Evolutionary conservation across 208 protist species (phyloP).

Genomic region (Leishmania tarentolae): DNA sequence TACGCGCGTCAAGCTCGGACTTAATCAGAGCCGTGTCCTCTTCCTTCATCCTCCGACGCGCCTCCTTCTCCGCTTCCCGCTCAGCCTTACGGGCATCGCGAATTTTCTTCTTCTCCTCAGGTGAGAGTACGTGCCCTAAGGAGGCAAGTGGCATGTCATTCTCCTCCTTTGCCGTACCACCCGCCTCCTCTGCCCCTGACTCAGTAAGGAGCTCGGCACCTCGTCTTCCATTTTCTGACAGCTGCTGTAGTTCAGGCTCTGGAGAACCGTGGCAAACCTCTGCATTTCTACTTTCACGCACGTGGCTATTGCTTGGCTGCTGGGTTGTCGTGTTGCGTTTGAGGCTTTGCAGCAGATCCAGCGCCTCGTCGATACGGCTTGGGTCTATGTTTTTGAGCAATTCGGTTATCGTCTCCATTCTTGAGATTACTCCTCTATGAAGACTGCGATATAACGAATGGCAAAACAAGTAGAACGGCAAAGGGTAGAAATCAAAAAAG

Average conservation of each 20-base stretch:
- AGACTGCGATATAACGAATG: not conserved
- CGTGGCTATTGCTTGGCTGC: not conserved
- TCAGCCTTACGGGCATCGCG: slow-evolving; percentile 24
- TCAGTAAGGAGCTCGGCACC: not conserved
- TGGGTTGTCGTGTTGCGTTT: slow-evolving; percentile 2
- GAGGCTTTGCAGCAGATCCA: slow-evolving; percentile 35
- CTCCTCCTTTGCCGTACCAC: slow-evolving; percentile 7
- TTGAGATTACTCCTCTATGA: slow-evolving; percentile 8
- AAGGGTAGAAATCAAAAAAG: not conserved
- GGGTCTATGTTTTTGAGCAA: slow-evolving; percentile 35
- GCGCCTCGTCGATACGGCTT: slow-evolving; percentile 32
- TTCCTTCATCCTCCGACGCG: slow-evolving; percentile 23
- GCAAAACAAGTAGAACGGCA: not conserved
- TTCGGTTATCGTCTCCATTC: slow-evolving; percentile 32
- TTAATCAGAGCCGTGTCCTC: slow-evolving; percentile 20
- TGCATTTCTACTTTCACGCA: not conserved
- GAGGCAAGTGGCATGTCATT: slow-evolving; percentile 25
- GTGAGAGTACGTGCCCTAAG: slow-evolving; percentile 12
- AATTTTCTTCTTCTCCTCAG: slow-evolving; percentile 13
- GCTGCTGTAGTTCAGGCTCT: not conserved
- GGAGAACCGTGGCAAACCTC: slow-evolving; percentile 6
- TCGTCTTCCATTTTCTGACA: not conserved
- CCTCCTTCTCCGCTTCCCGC: slow-evolving; percentile 25
- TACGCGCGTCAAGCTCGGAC: slow-evolving; percentile 21
- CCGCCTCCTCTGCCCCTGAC: slow-evolving; percentile 3